These are phyloP conservation scores for Gamsiella multidivaricata DNA, from an alignment of 192 early-diverging fungal species.

Conservation along the genomic window DNA sequence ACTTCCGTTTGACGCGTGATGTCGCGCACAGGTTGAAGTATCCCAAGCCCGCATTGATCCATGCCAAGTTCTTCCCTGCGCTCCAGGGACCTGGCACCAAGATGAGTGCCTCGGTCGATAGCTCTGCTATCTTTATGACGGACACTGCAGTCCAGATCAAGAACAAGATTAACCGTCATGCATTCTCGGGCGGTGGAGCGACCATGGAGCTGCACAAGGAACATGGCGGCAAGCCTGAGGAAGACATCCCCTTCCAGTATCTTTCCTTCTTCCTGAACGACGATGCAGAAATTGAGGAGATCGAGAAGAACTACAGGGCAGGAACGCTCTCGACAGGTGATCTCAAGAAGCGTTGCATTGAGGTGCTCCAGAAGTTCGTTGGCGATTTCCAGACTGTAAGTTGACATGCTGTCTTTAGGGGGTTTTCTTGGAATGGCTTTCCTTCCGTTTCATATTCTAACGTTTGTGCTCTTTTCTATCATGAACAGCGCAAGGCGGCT, in stretches of 20 bases:
- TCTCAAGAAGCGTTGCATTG: constrained; percentile 91
- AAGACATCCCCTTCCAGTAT: constrained; percentile 97
- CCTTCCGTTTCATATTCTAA: not conserved
- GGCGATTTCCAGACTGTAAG: constrained; percentile 77
- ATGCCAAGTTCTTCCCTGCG: constrained; percentile 95
- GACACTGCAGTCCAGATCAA: constrained; percentile 95
- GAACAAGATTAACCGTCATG: constrained; percentile 97
- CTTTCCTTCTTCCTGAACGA: constrained; percentile 94
- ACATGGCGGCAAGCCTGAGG: constrained; percentile 90
- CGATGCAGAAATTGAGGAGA: constrained; percentile 83
- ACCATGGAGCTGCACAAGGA: constrained; percentile 85
- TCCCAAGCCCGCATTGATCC: constrained; percentile 94
- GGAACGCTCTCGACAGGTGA: constrained; percentile 91
- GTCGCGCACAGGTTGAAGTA: constrained; percentile 93
- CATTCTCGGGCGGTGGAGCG: constrained; percentile 93
- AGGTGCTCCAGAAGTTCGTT: constrained; percentile 82
- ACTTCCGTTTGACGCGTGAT: constrained; percentile 97
- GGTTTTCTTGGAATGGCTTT: not conserved
- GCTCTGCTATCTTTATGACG: constrained; percentile 91
- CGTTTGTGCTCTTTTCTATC: not conserved
- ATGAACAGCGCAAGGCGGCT: constrained; percentile 59
- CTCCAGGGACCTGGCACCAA: constrained; percentile 92
- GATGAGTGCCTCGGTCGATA: constrained; percentile 92
- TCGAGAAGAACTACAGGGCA: constrained; percentile 78
- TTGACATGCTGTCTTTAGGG: not conserved